These are phyloP conservation scores for Paracorniculantispora psalliotae DNA, from an alignment of 2,329 filamentous ascomycete species.

Conservation along the genomic window DNA sequence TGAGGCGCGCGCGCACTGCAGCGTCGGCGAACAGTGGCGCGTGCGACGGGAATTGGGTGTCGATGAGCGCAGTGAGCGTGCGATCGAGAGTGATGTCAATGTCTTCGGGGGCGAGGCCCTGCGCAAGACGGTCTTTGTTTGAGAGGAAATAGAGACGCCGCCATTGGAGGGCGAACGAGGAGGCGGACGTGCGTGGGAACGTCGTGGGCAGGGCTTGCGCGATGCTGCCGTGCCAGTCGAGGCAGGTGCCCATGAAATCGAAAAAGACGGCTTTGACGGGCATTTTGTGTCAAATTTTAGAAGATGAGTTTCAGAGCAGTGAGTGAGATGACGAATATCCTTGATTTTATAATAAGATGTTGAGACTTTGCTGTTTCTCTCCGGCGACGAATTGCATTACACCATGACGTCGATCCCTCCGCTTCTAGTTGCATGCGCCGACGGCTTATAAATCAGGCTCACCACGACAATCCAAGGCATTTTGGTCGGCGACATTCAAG, in stretches of 20 bases:
- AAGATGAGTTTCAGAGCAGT: not conserved
- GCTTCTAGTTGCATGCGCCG: not conserved
- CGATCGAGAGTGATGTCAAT: conserved; percentile 46
- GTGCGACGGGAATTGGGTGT: conserved; percentile 15
- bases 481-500: too few relatives aligned
- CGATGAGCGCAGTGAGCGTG: conserved; percentile 34
- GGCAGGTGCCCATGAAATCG: conserved; percentile 55
- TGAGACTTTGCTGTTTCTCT: too few relatives aligned
- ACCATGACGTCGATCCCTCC: not conserved
- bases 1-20: conserved; percentile 20
- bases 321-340: not conserved
- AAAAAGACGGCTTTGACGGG: conserved; percentile 46
- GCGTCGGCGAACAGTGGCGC: conserved; percentile 2
- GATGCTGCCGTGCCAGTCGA: conserved; percentile 46
- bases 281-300: not conserved
- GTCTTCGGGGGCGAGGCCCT: conserved; percentile 37
- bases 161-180: conserved; percentile 45
- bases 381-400: not conserved
- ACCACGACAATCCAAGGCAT: not conserved
- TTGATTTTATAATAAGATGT: not conserved
- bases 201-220: conserved; percentile 29
- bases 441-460: not conserved
- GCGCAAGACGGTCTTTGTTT: conserved; percentile 33
- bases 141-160: conserved; percentile 44
- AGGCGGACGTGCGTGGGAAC: conserved; percentile 28